Base-by-base conservation (phyloP, 2,329 filamentous ascomycete species). In the Emmonsiellopsis sp. region DNA sequence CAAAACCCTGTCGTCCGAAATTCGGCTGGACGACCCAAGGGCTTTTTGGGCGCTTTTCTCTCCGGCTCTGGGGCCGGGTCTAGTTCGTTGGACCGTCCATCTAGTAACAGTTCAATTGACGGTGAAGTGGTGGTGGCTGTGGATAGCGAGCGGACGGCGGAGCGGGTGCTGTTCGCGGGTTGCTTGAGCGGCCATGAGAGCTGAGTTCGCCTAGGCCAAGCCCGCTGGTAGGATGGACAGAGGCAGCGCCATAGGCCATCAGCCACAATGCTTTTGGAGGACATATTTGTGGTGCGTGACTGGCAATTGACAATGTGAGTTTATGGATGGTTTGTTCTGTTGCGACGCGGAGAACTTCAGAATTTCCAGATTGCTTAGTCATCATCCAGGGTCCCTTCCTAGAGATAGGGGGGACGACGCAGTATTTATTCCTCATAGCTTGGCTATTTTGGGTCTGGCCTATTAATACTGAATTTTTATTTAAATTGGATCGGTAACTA, bases 191-290 rank as follows among this genome's bases (percentile, higher is more conserved):
- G 49, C 21, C 33, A n/a, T 31, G 39, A 27, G 40, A 36, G 21
- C 21, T 27, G 21, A 44, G 11, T 44, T 51, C 21, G n/a, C 21
- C 32, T 27, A 43, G 34, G 11, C 40, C 14, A 52, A 44, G 42
- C 13, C 34, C 46, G 50, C 17, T 46, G 59, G 37, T 70, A 69
- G 11, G 67, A 69, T 44, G 69, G 70, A 60, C 70, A 70, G 36
- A 74, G 60, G 55, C 65, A 71, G 55, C 66, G 67, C 70, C 70
- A 73, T 48, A 73, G 60, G 37, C 67, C 69, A 60, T 72, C 70
- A 34, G 69, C 56, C 45, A 67, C 57, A 32, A 68, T 55, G 42
- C 58, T 57, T 56, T 53, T 61, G 52, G 57, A 62, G 52, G 66
- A 62, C 71, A 73, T 73, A 43, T 59, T 46, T 46, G 6, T 21